Base-by-base conservation (phyloP, 202 grass and related monocot species). In the Digitaria exilis region DNA sequence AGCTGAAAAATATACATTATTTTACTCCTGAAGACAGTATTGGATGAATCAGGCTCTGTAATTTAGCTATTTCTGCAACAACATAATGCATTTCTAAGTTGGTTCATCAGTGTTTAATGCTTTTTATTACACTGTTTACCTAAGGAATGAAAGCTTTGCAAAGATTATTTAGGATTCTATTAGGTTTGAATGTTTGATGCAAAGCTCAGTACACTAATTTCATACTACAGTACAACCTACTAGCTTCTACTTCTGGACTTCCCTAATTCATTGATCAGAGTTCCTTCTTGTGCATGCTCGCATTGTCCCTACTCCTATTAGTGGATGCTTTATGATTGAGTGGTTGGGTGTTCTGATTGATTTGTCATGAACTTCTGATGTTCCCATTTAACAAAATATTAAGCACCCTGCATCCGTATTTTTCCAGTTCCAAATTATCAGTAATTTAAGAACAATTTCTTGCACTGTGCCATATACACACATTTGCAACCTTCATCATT, bases 91-190 rank as follows among this genome's bases (percentile, higher is more conserved):
- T 71, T 71, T 71, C 56, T 58, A 77, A 17, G 14, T 28, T 63
- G 16, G 26, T 44, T 78, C 2, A 12, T 59, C 46, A 42, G 9
- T 82, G 12, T 5, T 52, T 24, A 11, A 15, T 87, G 46, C 52
- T 69, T 73, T 58, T 10, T 50, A 18, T 21, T 41, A 65, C 14
- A 42, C 34, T 77, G 34, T 19, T 83, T 42, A 74, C 83, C 66
- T 86, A 60, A 37, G 12, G 29, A 34, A 2, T 66, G 42, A 14
- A 57, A 26, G n/a, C 22, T 67, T 68, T 12, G 46, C 22, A 26
- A 65, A 80, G 26, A 32, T 81, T 42, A 59, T 72, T 51, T 73
- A 17, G 29, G 51, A 51, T 76, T 52, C 16, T 75, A 29, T n/a
- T 21, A 80, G 21, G 46, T 18, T 56, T 73, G 45, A 37, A 80